Evolutionary conservation across 805 yeast genomes (phyloP), one percentile per base, ranked within the genome.

Genomic region (Dipodascopsis tothii): DNA sequence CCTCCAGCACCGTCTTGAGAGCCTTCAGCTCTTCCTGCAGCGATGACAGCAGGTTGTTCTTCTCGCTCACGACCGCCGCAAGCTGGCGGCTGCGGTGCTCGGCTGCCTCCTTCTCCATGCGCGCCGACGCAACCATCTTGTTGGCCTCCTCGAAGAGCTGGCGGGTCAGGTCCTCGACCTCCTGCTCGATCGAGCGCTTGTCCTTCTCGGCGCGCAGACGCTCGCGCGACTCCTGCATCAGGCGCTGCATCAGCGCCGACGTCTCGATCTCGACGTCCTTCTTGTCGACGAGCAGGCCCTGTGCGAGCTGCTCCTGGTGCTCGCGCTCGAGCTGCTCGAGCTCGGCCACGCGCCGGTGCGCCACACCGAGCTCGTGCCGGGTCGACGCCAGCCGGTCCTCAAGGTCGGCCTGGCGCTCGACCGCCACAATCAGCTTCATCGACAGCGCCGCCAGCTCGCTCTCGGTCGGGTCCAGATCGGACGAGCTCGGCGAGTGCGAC

Each of bases 61-160:
- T 80, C 56, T 85, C 94, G 27, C 69, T 23, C n/a, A 56, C 40
- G 16, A 37, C 40, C 16, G 35, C 41, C 20, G 44, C 46, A 7
- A 56, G 45, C 40, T 56, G 58, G 21, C 39, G 45, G 28, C 43
- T 56, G 17, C 77, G 72, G 35, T 73, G 61, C 55, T 78, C 78
- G 48, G 69, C 69, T 27, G 75, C 77, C 57, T 79, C 72, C 3
- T 80, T 74, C 46, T 78, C 81, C 45, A 74, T 69, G 50, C 84
- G 74, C 0, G 94, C 94, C 52, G 77, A 74, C 39, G 81, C 77
- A 4, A 85, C 95, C 84, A 84, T 84, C 39, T 73, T 72, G 59
- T 85, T 85, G 11, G 95, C 95, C 58, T 86, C 92, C 50, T 77
- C 81, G 58, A 85, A 85, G 25, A 85, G 64, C 1, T 87, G 77